Conservation (phyloP, 257 asterid genomes). For the Jasminum sambac region DNA sequence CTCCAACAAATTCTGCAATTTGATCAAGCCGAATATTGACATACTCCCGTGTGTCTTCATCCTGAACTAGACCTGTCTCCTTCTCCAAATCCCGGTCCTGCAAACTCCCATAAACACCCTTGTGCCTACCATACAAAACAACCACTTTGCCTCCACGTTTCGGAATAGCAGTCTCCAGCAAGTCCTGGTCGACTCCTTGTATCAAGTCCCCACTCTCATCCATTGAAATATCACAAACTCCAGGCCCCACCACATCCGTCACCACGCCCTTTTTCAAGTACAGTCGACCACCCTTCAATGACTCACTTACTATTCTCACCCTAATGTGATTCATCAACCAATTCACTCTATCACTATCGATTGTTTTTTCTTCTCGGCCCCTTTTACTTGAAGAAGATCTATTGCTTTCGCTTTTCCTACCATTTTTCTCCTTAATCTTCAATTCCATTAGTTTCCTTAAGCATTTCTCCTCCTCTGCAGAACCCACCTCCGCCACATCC, state of each 20-base stretch:
- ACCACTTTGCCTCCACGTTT: constrained; percentile 81
- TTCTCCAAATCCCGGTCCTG: constrained; percentile 70
- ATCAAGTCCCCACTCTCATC: constrained; percentile 72
- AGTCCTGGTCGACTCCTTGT: constrained; percentile 74
- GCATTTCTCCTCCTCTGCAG: constrained; percentile 62
- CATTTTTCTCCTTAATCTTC: constrained; percentile 32
- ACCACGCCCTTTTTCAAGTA: constrained; percentile 74
- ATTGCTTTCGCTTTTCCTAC: constrained; percentile 20
- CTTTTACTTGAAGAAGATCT: constrained; percentile 26
- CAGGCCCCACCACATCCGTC: constrained; percentile 77
- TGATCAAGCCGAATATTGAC: constrained; percentile 79
- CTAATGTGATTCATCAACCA: constrained; percentile 84
- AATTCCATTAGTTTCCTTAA: constrained; percentile 57
- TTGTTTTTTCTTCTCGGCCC: constrained; percentile 24
- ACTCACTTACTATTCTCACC: constrained; percentile 66
- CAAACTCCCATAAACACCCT: constrained; percentile 80
- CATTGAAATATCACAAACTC: constrained; percentile 59
- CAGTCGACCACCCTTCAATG: constrained; percentile 65
- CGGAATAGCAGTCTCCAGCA: constrained; percentile 76
- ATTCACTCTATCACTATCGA: constrained; percentile 32
- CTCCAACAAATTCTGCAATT: constrained; percentile 88
- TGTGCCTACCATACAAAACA: constrained; percentile 62
- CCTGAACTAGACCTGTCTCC: constrained; percentile 65
- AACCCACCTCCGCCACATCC: constrained; percentile 72
- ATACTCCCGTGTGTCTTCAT: constrained; percentile 70